Percentiles rank a stretch among this genome's conserved stretches.
These are phyloP conservation scores for Rutstroemia sydowiana DNA, from an alignment of 2,329 filamentous ascomycete genomes.

Conservation along the genomic window DNA sequence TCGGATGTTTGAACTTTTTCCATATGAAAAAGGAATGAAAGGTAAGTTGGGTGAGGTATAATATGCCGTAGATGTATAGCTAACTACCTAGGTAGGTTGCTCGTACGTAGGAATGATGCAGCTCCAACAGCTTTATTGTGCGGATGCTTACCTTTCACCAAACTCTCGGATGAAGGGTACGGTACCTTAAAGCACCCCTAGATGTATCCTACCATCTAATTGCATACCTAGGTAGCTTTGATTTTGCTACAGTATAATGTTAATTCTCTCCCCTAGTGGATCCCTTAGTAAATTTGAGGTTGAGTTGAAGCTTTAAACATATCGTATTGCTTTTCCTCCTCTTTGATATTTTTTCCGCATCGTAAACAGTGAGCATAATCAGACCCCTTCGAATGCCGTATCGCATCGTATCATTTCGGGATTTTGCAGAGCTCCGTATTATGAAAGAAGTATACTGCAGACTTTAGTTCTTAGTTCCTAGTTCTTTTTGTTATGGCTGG, in stretches of 20 bases:
- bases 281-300: no score
- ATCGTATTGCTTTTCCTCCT: no score
- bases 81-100: neutral
- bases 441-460: no score
- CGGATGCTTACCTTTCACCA: neutral
- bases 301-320: no score
- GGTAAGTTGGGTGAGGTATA: no score
- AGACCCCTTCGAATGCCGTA: neutral
- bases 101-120: neutral
- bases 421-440: neutral
- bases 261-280: no score
- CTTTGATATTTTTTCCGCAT: neutral
- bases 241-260: no score
- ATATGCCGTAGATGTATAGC: neutral
- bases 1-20: slow-evolving; percentile 1
- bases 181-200: neutral
- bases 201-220: neutral
- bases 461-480: no score
- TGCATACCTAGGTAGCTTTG: no score
- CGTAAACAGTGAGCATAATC: neutral
- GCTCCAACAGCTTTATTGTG: neutral
- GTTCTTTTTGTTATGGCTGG: no score
- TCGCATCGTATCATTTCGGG: neutral
- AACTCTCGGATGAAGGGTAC: slow-evolving; percentile 2
- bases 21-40: no score